Base-by-base conservation (phyloP, 495 filamentous ascomycete species). In the Clavariopsis aquatica region DNA sequence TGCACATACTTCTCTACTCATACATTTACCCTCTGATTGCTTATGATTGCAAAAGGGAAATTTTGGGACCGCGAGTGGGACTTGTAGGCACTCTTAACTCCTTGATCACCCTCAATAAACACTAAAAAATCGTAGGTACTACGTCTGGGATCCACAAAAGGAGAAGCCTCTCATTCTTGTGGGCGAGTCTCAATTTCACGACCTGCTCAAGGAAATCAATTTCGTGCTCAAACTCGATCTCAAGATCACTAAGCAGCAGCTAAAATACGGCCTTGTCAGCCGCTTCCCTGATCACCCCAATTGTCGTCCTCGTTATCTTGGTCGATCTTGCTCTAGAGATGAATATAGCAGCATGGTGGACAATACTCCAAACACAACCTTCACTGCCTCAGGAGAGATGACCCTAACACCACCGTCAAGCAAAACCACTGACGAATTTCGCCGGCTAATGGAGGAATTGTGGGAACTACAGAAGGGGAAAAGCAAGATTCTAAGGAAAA, bases 31-130 rank as follows among this genome's bases (percentile, higher is more conserved):
- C 31, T 34, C 31, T n/a, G 38, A 43, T 10, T 17, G 13, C 38
- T 43, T 3, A 43, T 43, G 38, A 66, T 87, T 87, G 64, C 85
- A 88, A 46, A 74, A 67, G 75, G 79, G 10, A 82, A 85, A 28
- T 80, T 89, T 64, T 84, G 85, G 65, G 66, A 81, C 1, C 79
- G 83, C 1, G 61, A 74, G 38, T 96, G 90, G 91, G 87, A 91
- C 61, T 65, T 94, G 90, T 95, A 78, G 87, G 84, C 36, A 1
- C 41, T 23, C 6, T 41, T 19, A 22, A 15, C 34, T 43, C 24
- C 31, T 28, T 22, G 36, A 15, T 52, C 52, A 20, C n/a, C 6
- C 6, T 57, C 29, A 52, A 24, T 65, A 23, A 26, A 57, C 22
- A 23, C 9, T 34, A 7, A 55, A 19, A 58, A 29, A 5, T n/a